Evolutionary conservation across 2,329 filamentous ascomycete genomes (phyloP).

Genomic region (Ophiosphaerella herpotricha): DNA sequence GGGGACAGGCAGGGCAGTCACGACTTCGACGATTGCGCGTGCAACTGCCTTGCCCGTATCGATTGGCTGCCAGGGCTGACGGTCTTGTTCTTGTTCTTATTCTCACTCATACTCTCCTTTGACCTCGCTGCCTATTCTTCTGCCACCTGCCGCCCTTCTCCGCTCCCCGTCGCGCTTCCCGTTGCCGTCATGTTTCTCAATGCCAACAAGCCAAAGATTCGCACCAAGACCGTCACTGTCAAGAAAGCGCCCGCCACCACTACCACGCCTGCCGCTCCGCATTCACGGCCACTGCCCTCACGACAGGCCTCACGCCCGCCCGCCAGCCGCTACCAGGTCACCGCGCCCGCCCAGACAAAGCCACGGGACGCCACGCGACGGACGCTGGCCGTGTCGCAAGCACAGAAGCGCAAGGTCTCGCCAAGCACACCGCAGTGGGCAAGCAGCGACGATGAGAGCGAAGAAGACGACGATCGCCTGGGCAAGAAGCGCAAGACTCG

Average conservation of each 20-base stretch:
- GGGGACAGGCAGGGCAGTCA: conserved; percentile 13
- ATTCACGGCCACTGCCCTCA: conserved; percentile 9
- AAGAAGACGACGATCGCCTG: conserved; percentile 33
- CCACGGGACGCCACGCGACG: conserved; percentile 25
- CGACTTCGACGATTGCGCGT: conserved; percentile 10
- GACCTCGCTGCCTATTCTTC: conserved; percentile 6
- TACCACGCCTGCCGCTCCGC: conserved; percentile 8
- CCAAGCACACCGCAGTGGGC: conserved; percentile 42
- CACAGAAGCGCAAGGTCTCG: conserved; percentile 41
- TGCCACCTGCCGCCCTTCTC: conserved; percentile 10
- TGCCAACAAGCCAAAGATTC: conserved; percentile 38
- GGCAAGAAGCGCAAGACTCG: conserved; percentile 36
- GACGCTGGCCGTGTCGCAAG: conserved; percentile 33
- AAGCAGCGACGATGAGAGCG: conserved; percentile 39
- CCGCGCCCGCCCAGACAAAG: conserved; percentile 18
- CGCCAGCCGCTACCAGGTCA: conserved; percentile 33
- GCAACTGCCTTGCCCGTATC: conserved; percentile 9
- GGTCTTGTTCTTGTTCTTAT: conserved; percentile 2
- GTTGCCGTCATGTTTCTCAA: conserved; percentile 33
- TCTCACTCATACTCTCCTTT: conserved; percentile 20
- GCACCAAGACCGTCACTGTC: conserved; percentile 37
- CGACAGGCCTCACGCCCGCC: conserved; percentile 23
- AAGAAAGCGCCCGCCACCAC: conserved; percentile 25
- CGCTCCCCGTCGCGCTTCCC: conserved; percentile 1
- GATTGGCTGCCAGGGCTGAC: neutral